Base-by-base conservation (phyloP, 352 stramenopile species). In the Plasmopara halstedii region DNA sequence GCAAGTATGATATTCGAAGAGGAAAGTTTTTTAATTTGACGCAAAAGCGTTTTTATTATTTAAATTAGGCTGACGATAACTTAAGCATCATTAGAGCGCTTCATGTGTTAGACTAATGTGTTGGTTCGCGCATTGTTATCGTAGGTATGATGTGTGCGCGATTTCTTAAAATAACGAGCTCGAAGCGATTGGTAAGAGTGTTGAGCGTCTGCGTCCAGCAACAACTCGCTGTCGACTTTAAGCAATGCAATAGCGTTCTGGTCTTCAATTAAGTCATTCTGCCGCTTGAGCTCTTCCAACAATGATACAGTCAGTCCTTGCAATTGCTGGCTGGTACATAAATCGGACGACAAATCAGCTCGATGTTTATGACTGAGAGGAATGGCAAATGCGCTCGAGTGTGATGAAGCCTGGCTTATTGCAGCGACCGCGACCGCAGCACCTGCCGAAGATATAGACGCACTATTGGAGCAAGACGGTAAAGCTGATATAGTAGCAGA, bases 161-260 rank as follows among this genome's bases (percentile, higher is more conserved):
- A 58, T 40, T 62, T 75, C 65, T 88, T 85, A 19, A 70, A 18
- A 39, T 86, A 85, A 3, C 59, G 58, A 33, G 55, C 50, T 11
- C 70, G 67, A n/a, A 88, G 48, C 25, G 68, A 15, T 27, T 63
- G 47, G 39, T 79, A 83, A 46, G 62, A 80, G 17, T 75, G 67
- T 38, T 70, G 67, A 9, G 70, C 64, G 13, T 75, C 65, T 14
- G 58, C 49, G 38, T 86, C 73, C 14, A 73, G 34, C 11, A 83
- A 47, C 27, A 70, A 50, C 6, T 84, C 70, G 3, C 64, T 32
- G 36, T 86, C 62, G 14, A 81, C 38, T 15, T 67, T 68, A 15
- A 89, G 73, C 4, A 89, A 49, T 21, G 74, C 53, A 36, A 89
- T 83, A 19, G 73, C 62, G 33, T 89, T 89, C 52, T 83, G 72